Conservation (phyloP, 805 yeast genomes). For the Kazachstania bromeliacearum region DNA sequence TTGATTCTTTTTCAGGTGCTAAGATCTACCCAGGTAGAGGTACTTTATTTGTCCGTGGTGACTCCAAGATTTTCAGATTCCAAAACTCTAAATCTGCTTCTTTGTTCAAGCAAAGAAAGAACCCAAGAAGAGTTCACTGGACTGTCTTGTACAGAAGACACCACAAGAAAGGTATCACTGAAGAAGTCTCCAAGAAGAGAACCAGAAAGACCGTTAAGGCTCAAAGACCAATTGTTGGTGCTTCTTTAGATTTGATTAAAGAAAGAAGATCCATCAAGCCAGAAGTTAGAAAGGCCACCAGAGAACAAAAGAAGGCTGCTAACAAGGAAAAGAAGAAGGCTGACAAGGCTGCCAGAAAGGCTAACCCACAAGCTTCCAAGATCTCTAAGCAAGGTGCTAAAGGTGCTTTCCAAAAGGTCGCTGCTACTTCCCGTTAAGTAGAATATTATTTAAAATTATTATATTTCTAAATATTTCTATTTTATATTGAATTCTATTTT, state of each 20-base stretch:
- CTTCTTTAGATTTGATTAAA: constrained; percentile 94
- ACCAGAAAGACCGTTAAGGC: constrained; percentile 94
- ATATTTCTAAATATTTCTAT: constrained; percentile 4
- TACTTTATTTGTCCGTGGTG: constrained; percentile 97
- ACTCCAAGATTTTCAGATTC: constrained; percentile 99
- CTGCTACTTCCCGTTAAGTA: constrained; percentile 89
- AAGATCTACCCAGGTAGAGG: constrained; percentile 99
- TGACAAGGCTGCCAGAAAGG: constrained; percentile 90
- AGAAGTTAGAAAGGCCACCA: constrained; percentile 95
- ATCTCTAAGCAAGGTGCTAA: constrained; percentile 93
- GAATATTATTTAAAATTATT: constrained; percentile 4
- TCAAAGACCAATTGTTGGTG: constrained; percentile 99
- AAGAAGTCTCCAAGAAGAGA: constrained; percentile 96
- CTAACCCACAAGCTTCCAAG: constrained; percentile 66
- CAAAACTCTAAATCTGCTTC: constrained; percentile 95
- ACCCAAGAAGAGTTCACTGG: constrained; percentile 99
- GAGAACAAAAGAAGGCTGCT: constrained; percentile 78
- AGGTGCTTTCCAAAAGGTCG: constrained; percentile 97
- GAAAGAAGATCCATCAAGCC: constrained; percentile 96
- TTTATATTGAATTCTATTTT: neutral
- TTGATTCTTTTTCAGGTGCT: constrained; percentile 98
- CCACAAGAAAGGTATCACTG: constrained; percentile 99
- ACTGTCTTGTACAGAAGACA: constrained; percentile 98
- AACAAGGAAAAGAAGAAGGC: constrained; percentile 86
- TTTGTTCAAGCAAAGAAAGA: constrained; percentile 98